Percentiles rank a stretch among this genome's conserved stretches.
These are phyloP conservation scores for Cetraspora pellucida DNA, from an alignment of 192 early-diverging fungal genomes.

Conservation along the genomic window DNA sequence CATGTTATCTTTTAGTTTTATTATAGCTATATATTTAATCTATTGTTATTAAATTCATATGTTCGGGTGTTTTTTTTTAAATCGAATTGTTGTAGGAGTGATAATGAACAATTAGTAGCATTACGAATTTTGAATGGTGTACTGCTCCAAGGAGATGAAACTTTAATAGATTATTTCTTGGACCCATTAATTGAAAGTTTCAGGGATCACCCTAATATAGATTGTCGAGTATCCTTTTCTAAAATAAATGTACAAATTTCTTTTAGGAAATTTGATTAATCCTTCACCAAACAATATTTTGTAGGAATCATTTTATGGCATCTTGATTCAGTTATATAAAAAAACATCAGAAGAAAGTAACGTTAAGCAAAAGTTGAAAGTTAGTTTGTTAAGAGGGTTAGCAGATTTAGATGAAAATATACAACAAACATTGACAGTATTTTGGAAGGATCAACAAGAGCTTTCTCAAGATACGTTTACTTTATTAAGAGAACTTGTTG, in stretches of 20 bases:
- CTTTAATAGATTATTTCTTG: conserved; percentile 46
- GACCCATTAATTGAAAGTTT: conserved; percentile 52
- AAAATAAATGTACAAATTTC: background rate
- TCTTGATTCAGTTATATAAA: conserved; percentile 46
- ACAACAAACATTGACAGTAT: conserved; percentile 41
- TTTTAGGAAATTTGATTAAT: background rate
- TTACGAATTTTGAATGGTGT: conserved; percentile 6
- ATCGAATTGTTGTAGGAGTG: background rate
- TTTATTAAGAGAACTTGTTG: conserved; percentile 41
- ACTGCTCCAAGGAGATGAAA: background rate
- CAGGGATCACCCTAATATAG: conserved; percentile 47
- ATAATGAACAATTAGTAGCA: conserved; percentile 10
- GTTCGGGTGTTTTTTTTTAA: too few species aligned
- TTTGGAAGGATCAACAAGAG: conserved; percentile 44
- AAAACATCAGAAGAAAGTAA: background rate
- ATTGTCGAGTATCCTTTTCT: conserved; percentile 52
- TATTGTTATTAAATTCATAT: too few species aligned
- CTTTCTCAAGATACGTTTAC: conserved; percentile 43
- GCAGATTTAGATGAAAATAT: conserved; percentile 45
- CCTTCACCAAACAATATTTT: background rate
- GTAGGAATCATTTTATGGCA: conserved; percentile 52
- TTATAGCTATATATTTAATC: background rate
- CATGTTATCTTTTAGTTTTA: background rate
- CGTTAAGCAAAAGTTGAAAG: conserved; percentile 37
- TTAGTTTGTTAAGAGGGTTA: conserved; percentile 51